phyloP scores from a whole-genome alignment of 176 grass and related monocot genomes.

The Juncus inflexus region DNA sequence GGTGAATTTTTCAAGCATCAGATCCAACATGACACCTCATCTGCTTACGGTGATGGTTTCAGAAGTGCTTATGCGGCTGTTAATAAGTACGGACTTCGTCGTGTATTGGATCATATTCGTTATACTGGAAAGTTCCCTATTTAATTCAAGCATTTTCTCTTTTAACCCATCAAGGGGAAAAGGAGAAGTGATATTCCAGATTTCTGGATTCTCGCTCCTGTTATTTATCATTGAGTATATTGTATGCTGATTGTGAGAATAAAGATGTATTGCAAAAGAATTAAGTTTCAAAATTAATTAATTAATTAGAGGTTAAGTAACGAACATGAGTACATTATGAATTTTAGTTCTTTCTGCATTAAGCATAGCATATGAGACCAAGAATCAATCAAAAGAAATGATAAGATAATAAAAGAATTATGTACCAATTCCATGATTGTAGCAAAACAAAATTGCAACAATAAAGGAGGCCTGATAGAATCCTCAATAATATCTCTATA shows the following conservation, averaged over 20 bases:
- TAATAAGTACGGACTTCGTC: constrained; percentile 69
- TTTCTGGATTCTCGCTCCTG: constrained; percentile 23
- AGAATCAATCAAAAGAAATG: too few relatives aligned
- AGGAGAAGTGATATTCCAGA: constrained; percentile 1
- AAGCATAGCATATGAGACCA: too few relatives aligned
- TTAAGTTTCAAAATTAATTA: too few relatives aligned
- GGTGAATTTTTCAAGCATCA: constrained; percentile 97
- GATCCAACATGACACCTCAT: constrained; percentile 75
- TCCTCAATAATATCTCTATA: constrained; percentile 1
- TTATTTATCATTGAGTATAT: background rate
- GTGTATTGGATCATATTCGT: constrained; percentile 68
- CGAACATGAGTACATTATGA: too few relatives aligned
- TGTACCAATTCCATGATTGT: too few relatives aligned
- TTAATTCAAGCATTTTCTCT: constrained; percentile 25
- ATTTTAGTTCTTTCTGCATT: too few relatives aligned
- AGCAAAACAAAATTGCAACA: too few relatives aligned
- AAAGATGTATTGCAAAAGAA: too few relatives aligned
- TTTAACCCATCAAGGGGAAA: background rate
- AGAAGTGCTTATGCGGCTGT: constrained; percentile 68
- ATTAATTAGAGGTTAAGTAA: too few relatives aligned
- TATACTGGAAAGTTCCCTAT: constrained; percentile 49
- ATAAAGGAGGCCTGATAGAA: too few relatives aligned
- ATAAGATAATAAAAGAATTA: too few relatives aligned
- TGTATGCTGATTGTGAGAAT: too few relatives aligned
- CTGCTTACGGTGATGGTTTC: constrained; percentile 84